phyloP scores from a whole-genome alignment of 75 land plant species.

The Selaginella moellendorffii region DNA sequence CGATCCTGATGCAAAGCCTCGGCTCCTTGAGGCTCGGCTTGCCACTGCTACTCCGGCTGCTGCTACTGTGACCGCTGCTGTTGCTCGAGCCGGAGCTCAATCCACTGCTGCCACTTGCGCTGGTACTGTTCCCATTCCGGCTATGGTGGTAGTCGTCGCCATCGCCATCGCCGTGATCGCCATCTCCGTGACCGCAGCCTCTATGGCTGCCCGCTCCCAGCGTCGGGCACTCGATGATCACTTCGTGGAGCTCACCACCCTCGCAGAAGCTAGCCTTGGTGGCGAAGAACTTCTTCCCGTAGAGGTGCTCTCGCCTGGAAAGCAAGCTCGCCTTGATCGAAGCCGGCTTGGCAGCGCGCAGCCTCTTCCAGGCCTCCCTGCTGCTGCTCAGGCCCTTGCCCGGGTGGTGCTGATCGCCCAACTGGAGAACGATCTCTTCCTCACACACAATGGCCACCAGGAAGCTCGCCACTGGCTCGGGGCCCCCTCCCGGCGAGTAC shows the following conservation, averaged over 20 bases:
- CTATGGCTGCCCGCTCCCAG: too few species aligned
- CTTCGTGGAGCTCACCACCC: constrained; percentile 13
- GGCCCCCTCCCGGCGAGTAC: constrained; percentile 19
- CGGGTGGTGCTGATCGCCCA: constrained; percentile 35
- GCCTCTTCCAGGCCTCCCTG: constrained; percentile 8
- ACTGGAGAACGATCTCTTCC: constrained; percentile 39
- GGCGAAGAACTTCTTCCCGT: constrained; percentile 14
- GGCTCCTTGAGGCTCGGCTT: constrained; percentile 6
- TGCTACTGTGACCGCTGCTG: neutral
- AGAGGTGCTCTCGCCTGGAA: constrained; percentile 17
- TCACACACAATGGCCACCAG: constrained; percentile 44
- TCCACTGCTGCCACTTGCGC: neutral
- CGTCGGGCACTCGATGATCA: constrained; percentile 17
- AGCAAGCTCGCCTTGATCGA: constrained; percentile 11
- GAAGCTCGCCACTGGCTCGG: constrained; percentile 25
- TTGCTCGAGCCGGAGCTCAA: neutral
- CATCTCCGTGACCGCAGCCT: too few species aligned
- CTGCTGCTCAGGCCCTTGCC: too few species aligned
- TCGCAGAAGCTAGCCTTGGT: constrained; percentile 16
- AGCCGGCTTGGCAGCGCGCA: constrained; percentile 4
- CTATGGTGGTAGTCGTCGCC: too few species aligned
- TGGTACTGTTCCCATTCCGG: neutral
- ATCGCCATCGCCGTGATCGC: too few species aligned
- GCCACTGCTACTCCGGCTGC: neutral
- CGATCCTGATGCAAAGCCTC: constrained; percentile 24